Evolutionary conservation across 73 alveolate species (phyloP).

Genomic region (Paramecium biaurelia): DNA sequence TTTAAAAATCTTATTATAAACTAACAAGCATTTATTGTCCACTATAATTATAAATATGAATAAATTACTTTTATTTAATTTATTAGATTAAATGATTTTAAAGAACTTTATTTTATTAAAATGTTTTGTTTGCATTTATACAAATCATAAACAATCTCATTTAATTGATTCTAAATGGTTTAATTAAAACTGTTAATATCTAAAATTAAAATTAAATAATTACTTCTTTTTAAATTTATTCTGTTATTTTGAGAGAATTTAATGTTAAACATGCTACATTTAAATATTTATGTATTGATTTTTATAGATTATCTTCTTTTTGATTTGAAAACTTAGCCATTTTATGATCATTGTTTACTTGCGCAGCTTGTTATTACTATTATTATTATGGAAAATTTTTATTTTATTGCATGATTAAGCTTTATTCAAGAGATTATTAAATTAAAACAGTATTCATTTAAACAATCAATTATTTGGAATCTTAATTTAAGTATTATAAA

Average conservation of each 20-base stretch:
- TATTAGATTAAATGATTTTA: background rate
- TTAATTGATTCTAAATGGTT: background rate
- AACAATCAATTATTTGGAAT: background rate
- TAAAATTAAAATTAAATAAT: background rate
- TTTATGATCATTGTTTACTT: background rate
- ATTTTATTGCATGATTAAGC: background rate
- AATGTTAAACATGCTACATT: background rate
- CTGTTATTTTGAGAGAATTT: background rate
- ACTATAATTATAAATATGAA: background rate
- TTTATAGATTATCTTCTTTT: background rate
- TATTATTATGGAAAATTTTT: background rate
- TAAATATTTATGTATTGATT: background rate
- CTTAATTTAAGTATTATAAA: background rate
- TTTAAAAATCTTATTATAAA: slow-evolving; percentile 6
- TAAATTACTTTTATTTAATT: slow-evolving; percentile 17
- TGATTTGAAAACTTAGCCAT: background rate
- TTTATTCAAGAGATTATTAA: background rate
- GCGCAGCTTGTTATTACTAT: background rate
- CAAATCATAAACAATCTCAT: background rate
- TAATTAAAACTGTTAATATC: slow-evolving; percentile 15
- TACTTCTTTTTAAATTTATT: slow-evolving; percentile 12
- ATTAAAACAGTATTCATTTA: background rate
- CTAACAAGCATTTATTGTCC: background rate
- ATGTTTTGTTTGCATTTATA: background rate
- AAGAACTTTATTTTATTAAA: background rate